Conservation (phyloP, 345 rosid species). For the Erodium maritimum region DNA sequence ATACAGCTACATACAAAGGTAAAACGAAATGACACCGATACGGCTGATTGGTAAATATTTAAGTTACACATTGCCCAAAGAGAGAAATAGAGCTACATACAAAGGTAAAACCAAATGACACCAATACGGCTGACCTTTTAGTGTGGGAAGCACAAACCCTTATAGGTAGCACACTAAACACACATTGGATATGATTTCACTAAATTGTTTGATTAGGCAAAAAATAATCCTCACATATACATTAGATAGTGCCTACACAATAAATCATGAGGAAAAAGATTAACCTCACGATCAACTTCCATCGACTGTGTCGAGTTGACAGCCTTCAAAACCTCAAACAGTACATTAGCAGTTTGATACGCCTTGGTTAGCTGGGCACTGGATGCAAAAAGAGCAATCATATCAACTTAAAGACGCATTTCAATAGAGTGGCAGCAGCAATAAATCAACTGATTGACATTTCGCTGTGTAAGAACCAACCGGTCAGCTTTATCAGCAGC, state of each 20-base stretch:
- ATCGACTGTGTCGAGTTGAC: constrained; percentile 90
- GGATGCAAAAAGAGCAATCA: constrained; percentile 5
- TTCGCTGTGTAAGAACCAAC: constrained; percentile 9
- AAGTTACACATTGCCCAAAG: too few species aligned
- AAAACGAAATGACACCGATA: too few species aligned
- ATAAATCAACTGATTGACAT: constrained; percentile 3
- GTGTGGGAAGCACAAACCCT: background rate
- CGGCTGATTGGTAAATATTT: background rate
- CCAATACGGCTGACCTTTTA: background rate
- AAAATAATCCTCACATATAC: background rate
- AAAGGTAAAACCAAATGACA: too few species aligned
- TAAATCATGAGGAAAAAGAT: constrained; percentile 5
- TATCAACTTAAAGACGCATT: background rate
- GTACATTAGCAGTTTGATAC: constrained; percentile 99
- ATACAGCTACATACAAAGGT: too few species aligned
- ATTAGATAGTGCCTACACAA: too few species aligned
- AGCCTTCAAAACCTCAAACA: constrained; percentile 96
- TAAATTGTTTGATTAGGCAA: too few species aligned
- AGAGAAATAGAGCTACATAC: too few species aligned
- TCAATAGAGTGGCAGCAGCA: background rate
- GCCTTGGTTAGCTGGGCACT: constrained; percentile 99
- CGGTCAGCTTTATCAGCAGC: constrained; percentile 72
- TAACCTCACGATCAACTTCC: constrained; percentile 95
- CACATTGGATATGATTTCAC: background rate
- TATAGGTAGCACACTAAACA: background rate